Conservation (phyloP, 768 basidiomycete species). For the Kwoniella newhampshirensis region DNA sequence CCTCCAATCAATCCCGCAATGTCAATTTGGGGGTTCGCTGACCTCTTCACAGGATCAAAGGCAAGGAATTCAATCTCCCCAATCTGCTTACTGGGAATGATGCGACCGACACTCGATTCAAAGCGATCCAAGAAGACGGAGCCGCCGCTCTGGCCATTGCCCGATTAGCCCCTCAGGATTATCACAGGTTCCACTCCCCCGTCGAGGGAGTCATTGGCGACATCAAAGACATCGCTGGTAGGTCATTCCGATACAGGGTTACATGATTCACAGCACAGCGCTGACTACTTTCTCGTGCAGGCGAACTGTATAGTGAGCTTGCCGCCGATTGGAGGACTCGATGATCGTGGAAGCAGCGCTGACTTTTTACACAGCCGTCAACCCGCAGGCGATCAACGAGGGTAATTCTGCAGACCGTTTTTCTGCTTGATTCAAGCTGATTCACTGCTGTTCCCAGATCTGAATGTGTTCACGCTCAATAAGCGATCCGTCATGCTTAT, state of each 20-base stretch:
- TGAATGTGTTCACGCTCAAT: slow-evolving; percentile 53
- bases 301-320: slow-evolving; percentile 49
- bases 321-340: no score
- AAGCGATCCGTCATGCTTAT: slow-evolving; percentile 49
- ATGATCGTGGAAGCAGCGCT: not conserved
- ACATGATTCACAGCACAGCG: not conserved
- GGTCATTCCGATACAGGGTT: slow-evolving; percentile 1
- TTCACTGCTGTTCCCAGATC: slow-evolving; percentile 35
- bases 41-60: slow-evolving; percentile 60
- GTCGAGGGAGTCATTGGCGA: slow-evolving; percentile 60
- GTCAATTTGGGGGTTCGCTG: not conserved
- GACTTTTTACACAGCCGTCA: slow-evolving; percentile 57
- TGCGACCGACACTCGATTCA: slow-evolving; percentile 52
- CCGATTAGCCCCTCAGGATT: slow-evolving; percentile 75
- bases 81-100: slow-evolving; percentile 59
- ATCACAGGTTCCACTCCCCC: slow-evolving; percentile 76
- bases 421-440: slow-evolving; percentile 28
- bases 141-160: slow-evolving; percentile 62
- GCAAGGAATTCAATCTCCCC: slow-evolving; percentile 67
- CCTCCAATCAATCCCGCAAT: not conserved
- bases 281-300: slow-evolving; percentile 8
- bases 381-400: slow-evolving; percentile 76
- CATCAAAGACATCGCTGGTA: slow-evolving; percentile 49
- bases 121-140: slow-evolving; percentile 46
- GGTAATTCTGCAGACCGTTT: slow-evolving; percentile 20